Base-by-base conservation (phyloP, 2,329 filamentous ascomycete species). In the Fusarium torreyae region DNA sequence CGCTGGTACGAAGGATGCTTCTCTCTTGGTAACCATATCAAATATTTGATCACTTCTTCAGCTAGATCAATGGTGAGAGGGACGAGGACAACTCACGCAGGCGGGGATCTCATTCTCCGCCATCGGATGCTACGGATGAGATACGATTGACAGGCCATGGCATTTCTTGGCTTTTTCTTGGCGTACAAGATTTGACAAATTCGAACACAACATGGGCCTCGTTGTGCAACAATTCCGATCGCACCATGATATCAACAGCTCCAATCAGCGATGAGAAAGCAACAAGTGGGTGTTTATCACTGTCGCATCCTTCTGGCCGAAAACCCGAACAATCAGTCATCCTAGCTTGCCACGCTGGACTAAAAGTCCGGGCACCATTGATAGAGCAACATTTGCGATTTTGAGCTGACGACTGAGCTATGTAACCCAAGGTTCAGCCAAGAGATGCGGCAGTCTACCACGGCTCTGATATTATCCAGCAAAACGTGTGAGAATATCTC, bases 61-160 rank as follows among this genome's bases (percentile, higher is more conserved):
- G n/a, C n/a, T n/a, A n/a, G n/a, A n/a, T n/a, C n/a, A n/a, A n/a
- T n/a, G n/a, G n/a, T n/a, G n/a, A n/a, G n/a, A n/a, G n/a, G n/a
- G n/a, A n/a, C n/a, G n/a, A n/a, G n/a, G n/a, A n/a, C n/a, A n/a
- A 10, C 5, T 18, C 17, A 18, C 18, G 28, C 28, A 28, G 28
- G 7, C 28, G 26, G 4, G 20, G 26, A 55, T 44, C 15, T 36
- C 2, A 62, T n/a, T 20, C 18, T 7, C 10, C 31, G 6, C 15
- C 17, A 42, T 24, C 60, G 53, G 53, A 65, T 48, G 46, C 31
- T 22, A 15, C 60, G 60, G 60, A 65, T 65, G n/a, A 43, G 20
- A 43, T 22, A 2, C 9, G 28, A 56, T 56, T 56, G 43, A 40
- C 50, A 57, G n/a, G 18, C 31, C 43, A 44, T 49, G 49, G 50